Percentiles rank a stretch among this genome's conserved stretches.
These are phyloP conservation scores for Hanseniaspora meyeri DNA, from an alignment of 805 yeast genomes.

Conservation along the genomic window DNA sequence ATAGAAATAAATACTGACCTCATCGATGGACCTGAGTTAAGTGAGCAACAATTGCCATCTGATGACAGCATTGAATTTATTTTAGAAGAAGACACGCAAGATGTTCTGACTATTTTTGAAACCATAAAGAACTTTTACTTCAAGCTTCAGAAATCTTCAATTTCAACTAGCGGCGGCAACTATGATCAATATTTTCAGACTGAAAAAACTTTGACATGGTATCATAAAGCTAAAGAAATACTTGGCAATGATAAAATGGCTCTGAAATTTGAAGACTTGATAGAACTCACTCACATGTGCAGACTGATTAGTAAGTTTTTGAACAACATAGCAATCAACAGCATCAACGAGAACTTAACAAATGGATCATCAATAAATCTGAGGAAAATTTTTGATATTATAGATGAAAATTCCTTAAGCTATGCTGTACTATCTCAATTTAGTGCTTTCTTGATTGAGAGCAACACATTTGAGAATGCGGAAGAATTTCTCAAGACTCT, in stretches of 20 bases:
- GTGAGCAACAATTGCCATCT: neutral
- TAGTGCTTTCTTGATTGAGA: neutral
- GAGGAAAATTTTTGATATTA: neutral
- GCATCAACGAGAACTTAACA: neutral
- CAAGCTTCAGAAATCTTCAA: neutral
- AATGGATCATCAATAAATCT: neutral
- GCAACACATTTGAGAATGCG: neutral
- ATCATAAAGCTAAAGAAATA: neutral
- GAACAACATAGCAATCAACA: neutral
- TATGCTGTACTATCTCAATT: neutral
- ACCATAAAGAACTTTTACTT: neutral
- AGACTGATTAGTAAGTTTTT: neutral
- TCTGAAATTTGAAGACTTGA: neutral
- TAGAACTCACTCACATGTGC: neutral
- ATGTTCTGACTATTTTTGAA: neutral
- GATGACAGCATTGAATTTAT: neutral
- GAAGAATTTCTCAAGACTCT: neutral
- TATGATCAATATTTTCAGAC: neutral
- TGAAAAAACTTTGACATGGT: neutral
- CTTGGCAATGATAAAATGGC: neutral
- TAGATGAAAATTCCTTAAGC: neutral
- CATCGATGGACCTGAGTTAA: neutral
- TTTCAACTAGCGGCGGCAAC: neutral
- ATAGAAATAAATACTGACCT: neutral
- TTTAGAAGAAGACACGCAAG: neutral